phyloP scores from a whole-genome alignment of 768 basidiomycete species.

The Lentinula edodes region DNA sequence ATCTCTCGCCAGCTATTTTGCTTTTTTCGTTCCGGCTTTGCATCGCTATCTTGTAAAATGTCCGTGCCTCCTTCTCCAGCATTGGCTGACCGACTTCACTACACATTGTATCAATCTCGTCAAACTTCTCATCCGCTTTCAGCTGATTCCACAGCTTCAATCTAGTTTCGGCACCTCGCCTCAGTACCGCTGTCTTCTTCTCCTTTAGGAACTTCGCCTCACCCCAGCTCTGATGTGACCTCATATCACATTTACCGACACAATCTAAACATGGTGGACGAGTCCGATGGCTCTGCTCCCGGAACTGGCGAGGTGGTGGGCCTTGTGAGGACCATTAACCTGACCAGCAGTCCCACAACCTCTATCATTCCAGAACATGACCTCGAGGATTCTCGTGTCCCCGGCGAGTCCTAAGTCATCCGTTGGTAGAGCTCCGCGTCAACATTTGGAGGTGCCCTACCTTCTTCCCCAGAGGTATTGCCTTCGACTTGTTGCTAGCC shows the following conservation, averaged over 20 bases:
- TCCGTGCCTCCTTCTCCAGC: conserved; percentile 8
- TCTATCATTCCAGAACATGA: background rate
- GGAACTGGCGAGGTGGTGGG: background rate
- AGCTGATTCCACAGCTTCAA: conserved; percentile 7
- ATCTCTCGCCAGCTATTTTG: conserved; percentile 1
- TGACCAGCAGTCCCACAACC: background rate
- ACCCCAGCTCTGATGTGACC: background rate
- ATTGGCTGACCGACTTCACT: background rate
- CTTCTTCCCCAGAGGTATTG: conserved; percentile 5
- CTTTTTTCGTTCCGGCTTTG: conserved; percentile 2
- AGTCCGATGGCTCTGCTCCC: background rate
- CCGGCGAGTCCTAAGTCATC: background rate
- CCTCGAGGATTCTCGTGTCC: background rate
- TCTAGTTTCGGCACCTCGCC: conserved; percentile 5
- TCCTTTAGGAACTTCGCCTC: background rate
- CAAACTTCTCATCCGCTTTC: background rate
- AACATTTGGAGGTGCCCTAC: background rate
- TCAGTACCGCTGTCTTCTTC: conserved; percentile 1
- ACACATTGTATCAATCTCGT: background rate
- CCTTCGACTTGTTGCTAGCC: background rate
- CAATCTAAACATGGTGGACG: background rate
- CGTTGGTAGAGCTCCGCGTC: background rate
- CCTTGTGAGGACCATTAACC: background rate
- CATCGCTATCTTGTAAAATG: conserved; percentile 9
- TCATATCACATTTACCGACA: background rate